Evolutionary conservation across 2,329 filamentous ascomycete species (phyloP).

Genomic region (Neofusicoccum umdonicola): DNA sequence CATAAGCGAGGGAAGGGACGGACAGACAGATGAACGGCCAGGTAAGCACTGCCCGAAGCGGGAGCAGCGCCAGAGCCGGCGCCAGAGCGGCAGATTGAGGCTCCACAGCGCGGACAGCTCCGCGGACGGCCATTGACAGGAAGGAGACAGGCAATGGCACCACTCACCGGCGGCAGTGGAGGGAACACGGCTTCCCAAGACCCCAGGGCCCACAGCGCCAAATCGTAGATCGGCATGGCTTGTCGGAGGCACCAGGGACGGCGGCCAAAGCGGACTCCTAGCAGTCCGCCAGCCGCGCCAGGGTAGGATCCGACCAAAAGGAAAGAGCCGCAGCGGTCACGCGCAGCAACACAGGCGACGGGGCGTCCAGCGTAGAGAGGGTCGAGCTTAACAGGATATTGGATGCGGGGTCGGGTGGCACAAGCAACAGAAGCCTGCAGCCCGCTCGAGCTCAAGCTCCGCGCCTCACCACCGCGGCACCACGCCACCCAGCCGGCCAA

Average conservation of each 20-base stretch:
- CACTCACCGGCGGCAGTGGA: slow-evolving; percentile 7
- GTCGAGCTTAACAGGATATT: not conserved
- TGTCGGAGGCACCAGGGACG: not conserved
- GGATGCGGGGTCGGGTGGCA: not conserved
- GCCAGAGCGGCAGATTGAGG: not conserved
- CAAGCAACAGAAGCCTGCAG: not conserved
- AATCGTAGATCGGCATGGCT: not conserved
- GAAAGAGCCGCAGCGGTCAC: too few species aligned
- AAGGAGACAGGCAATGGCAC: not conserved
- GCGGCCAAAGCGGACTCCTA: not conserved
- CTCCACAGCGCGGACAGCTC: not conserved
- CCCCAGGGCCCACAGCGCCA: slow-evolving; percentile 4
- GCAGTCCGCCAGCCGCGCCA: too few species aligned
- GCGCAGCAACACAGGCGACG: too few species aligned
- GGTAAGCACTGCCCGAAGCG: not conserved
- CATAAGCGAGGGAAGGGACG: slow-evolving; percentile 1
- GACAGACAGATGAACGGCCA: not conserved
- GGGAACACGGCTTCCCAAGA: not conserved
- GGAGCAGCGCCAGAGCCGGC: not conserved
- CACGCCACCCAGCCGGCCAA: not conserved
- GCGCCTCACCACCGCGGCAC: not conserved
- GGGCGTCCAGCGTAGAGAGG: too few species aligned
- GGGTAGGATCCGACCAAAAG: too few species aligned
- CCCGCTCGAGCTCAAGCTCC: not conserved
- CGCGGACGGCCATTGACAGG: not conserved